Base-by-base conservation (phyloP, 805 yeast species). In the Myxozyma lipomycoides region DNA sequence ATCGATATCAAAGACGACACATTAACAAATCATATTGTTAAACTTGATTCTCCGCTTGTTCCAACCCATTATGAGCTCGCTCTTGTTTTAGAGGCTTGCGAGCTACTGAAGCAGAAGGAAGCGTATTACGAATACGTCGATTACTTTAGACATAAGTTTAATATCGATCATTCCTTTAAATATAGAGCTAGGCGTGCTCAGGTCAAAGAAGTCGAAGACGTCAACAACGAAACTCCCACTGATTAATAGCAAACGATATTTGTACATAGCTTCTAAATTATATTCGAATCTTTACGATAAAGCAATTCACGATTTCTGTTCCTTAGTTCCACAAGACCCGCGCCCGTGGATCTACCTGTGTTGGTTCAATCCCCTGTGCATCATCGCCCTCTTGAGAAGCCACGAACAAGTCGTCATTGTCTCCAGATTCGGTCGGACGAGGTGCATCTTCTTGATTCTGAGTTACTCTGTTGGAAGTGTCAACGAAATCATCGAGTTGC, bases 11-110 rank as follows among this genome's bases (percentile, higher is more conserved):
- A 43, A 5, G 48, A 51, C 18, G 28, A 23, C 28, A 40, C 17
- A 37, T 19, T 18, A 4, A 36, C 19, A 17, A 39, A 25, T 19
- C 38, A 21, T 47, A 10, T 35, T 6, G 6, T 35, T 6, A 10
- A 7, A 35, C 19, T 17, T 7, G 15, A 40, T 7, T 6, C 32
- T 9, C 12, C 12, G 26, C 18, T 40, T 6, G 21, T 18, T 7
- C n/a, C 32, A 40, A 40, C 36, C 6, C 18, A 6, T 15, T 15
- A 19, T 15, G 48, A 34, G 4, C 35, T 51, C 9, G 44, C 48
- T 1, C 21, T 47, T 3, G 26, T 51, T 4, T 26, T 48, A 18
- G 52, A 51, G 18, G 48, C 52, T 9, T 48, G 52, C 39, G 46
- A 44, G 28, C n/a, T 40, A 10, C 42, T 51, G 3, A 43, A 42